These are phyloP conservation scores for Arctium lappa DNA, from an alignment of 129 eudicot genomes.

Conservation along the genomic window DNA sequence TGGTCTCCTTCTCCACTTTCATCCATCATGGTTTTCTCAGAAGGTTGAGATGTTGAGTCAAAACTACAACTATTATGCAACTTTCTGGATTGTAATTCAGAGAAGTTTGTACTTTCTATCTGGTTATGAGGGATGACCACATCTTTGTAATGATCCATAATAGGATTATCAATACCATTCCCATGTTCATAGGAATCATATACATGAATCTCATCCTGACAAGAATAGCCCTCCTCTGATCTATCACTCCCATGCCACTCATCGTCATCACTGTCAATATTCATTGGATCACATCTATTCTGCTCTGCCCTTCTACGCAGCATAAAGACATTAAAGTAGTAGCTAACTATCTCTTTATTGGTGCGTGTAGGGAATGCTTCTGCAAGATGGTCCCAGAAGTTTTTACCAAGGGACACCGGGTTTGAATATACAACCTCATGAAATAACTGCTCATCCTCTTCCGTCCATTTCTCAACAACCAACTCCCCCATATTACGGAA, in stretches of 20 bases:
- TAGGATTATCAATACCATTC: not conserved
- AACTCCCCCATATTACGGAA: conserved; percentile 61
- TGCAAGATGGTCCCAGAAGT: conserved; percentile 56
- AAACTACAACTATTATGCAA: conserved; percentile 12
- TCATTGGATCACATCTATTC: conserved; percentile 49
- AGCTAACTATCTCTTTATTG: conserved; percentile 52
- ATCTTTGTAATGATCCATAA: not conserved
- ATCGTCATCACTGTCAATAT: conserved; percentile 66
- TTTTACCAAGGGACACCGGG: conserved; percentile 45
- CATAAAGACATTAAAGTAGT: conserved; percentile 68
- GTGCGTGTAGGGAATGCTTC: conserved; percentile 45
- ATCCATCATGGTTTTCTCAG: conserved; percentile 17
- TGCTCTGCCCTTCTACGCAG: conserved; percentile 57
- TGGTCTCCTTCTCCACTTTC: conserved; percentile 28
- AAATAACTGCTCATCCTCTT: conserved; percentile 50
- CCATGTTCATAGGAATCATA: conserved; percentile 21
- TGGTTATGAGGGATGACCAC: not conserved
- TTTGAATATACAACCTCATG: conserved; percentile 50
- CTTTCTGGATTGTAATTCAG: conserved; percentile 9
- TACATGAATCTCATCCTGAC: not conserved
- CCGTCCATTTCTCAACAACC: conserved; percentile 53
- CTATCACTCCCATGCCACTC: conserved; percentile 45
- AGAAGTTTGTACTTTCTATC: not conserved
- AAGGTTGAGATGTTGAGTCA: conserved; percentile 20
- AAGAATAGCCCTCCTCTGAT: conserved; percentile 33